These are phyloP conservation scores for Atkinsonella hypoxylon DNA, from an alignment of 2,329 filamentous ascomycete species.

Conservation along the genomic window DNA sequence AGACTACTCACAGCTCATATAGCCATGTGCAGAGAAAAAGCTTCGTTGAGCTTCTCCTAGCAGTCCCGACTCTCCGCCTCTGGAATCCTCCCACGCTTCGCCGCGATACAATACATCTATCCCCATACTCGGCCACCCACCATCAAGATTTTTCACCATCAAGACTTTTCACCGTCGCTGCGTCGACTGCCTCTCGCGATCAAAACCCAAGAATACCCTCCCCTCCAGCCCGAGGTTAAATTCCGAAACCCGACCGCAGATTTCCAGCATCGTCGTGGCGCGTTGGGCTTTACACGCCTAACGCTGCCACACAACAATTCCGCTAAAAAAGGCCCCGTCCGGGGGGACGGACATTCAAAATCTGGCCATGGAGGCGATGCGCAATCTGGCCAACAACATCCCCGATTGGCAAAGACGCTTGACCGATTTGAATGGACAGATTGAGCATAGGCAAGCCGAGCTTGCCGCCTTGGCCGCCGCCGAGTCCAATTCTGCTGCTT, in stretches of 20 bases:
- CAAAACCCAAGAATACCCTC: neutral
- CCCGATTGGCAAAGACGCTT: constrained; percentile 49
- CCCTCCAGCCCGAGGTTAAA: neutral
- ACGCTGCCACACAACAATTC: constrained; percentile 15
- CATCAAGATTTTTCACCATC: too few relatives aligned
- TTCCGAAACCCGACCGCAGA: neutral
- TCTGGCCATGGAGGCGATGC: constrained; percentile 44
- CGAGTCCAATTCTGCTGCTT: constrained; percentile 13
- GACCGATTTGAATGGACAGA: constrained; percentile 48
- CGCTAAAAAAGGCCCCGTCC: constrained; percentile 17
- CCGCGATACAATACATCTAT: too few relatives aligned
- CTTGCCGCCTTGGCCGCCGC: constrained; percentile 35
- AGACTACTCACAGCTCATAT: too few relatives aligned
- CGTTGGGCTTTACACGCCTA: constrained; percentile 21
- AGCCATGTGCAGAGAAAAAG: too few relatives aligned
- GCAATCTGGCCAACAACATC: constrained; percentile 40
- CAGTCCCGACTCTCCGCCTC: too few relatives aligned
- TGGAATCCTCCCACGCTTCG: too few relatives aligned
- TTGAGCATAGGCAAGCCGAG: constrained; percentile 48
- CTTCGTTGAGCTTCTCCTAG: too few relatives aligned
- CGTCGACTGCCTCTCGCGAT: neutral
- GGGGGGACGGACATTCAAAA: constrained; percentile 17
- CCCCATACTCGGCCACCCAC: too few relatives aligned
- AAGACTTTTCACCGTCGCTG: too few relatives aligned
- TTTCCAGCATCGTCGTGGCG: constrained; percentile 7